Evolutionary conservation across 148 eudicot genomes (phyloP).

Genomic region (Spergularia bocconei): DNA sequence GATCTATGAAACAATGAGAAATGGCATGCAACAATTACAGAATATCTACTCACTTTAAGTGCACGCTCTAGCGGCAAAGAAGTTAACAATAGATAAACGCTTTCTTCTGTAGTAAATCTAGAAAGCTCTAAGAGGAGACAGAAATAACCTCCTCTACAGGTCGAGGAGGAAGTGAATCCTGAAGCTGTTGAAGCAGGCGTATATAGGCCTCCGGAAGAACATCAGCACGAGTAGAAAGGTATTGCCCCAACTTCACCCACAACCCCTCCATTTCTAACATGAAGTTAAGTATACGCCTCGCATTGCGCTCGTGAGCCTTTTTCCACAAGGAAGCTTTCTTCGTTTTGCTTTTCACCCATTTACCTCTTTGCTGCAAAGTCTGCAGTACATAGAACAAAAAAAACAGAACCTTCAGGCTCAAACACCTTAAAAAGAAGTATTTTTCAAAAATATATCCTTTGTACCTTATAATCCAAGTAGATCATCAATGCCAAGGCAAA

Average conservation of each 20-base stretch:
- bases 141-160: constrained; percentile 69
- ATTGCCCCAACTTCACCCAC: constrained; percentile 98
- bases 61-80: neutral
- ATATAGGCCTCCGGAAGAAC: constrained; percentile 93
- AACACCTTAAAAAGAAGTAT: neutral
- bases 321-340: constrained; percentile 75
- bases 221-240: constrained; percentile 98
- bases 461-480: constrained; percentile 93
- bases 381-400: constrained; percentile 23
- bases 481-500: constrained; percentile 75
- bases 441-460: neutral
- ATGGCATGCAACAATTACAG: constrained; percentile 10
- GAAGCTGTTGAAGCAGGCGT: constrained; percentile 71
- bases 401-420: constrained; percentile 5
- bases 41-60: neutral
- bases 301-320: constrained; percentile 93
- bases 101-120: constrained; percentile 13
- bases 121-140: constrained; percentile 11
- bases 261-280: constrained; percentile 90
- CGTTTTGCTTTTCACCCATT: constrained; percentile 59
- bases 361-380: constrained; percentile 88
- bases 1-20: neutral
- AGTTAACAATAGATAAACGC: neutral
- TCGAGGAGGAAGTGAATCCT: constrained; percentile 98
- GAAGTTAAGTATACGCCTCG: constrained; percentile 72